A percentile compares a stretch with the other conserved stretches of the same genome.
Evolutionary conservation across 208 protist species (phyloP).

Genomic region (Leishmania turanica): DNA sequence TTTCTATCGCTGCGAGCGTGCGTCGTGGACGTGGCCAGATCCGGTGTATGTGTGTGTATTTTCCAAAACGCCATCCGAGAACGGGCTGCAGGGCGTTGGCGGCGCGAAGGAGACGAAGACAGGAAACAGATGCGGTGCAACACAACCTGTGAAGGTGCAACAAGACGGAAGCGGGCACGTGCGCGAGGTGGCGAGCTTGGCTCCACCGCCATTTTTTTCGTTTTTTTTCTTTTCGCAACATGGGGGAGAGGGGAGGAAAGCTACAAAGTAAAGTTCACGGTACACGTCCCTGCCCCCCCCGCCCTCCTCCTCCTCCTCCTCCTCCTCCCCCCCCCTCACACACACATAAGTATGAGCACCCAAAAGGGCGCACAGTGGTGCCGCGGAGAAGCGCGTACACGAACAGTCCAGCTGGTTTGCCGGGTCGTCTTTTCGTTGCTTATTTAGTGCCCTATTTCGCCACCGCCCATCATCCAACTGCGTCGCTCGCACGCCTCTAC

Average conservation of each 20-base stretch:
- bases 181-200: neutral
- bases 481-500: neutral
- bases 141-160: no score
- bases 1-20: neutral
- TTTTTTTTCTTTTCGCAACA: neutral
- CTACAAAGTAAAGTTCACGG: neutral
- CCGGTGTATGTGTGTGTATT: neutral
- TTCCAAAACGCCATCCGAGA: neutral
- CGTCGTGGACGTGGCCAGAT: neutral
- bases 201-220: neutral
- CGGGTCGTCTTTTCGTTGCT: neutral
- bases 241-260: neutral
- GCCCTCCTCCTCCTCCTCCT: neutral
- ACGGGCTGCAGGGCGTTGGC: neutral
- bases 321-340: neutral
- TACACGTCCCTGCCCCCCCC: neutral
- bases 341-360: slow-evolving; percentile 11
- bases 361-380: neutral
- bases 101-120: neutral
- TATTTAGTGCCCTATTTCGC: neutral
- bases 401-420: neutral
- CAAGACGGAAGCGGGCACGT: neutral
- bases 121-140: neutral
- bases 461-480: neutral
- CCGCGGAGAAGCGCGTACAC: neutral